These are phyloP conservation scores for Sideroxylon spinosum DNA, from an alignment of 179 eudicot species.

Conservation along the genomic window DNA sequence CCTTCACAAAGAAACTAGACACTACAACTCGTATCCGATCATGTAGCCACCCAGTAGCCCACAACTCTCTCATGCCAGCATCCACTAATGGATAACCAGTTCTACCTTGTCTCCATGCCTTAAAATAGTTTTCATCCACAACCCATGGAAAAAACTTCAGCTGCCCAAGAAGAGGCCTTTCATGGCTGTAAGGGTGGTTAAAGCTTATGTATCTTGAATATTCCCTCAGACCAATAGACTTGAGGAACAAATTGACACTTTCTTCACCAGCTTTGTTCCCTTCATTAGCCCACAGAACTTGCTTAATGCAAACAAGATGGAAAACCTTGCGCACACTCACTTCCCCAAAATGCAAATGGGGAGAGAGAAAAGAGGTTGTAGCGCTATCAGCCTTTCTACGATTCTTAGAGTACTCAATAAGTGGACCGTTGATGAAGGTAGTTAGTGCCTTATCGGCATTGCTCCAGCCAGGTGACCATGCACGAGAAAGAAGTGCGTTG, in stretches of 20 bases:
- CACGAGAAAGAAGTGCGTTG: slow-evolving; percentile 94
- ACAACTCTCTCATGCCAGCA: slow-evolving; percentile 97
- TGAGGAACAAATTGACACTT: slow-evolving; percentile 87
- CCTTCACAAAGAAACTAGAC: slow-evolving; percentile 95
- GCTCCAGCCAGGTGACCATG: slow-evolving; percentile 99
- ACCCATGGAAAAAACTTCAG: slow-evolving; percentile 94
- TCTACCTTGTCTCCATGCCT: slow-evolving; percentile 97
- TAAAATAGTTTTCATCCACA: slow-evolving; percentile 73
- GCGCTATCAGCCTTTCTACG: slow-evolving; percentile 96
- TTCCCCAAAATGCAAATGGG: slow-evolving; percentile 94
- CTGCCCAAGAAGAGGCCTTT: slow-evolving; percentile 87
- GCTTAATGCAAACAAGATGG: slow-evolving; percentile 77
- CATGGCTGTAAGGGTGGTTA: slow-evolving; percentile 90
- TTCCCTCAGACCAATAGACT: slow-evolving; percentile 90
- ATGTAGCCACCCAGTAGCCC: slow-evolving; percentile 99
- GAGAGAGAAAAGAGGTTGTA: slow-evolving; percentile 96
- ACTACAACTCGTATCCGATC: slow-evolving; percentile 96
- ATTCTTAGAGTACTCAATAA: slow-evolving; percentile 76
- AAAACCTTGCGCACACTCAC: slow-evolving; percentile 84
- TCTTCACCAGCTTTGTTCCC: slow-evolving; percentile 85
- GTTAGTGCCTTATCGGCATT: slow-evolving; percentile 86
- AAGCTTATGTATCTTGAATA: slow-evolving; percentile 94
- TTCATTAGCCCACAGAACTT: slow-evolving; percentile 88
- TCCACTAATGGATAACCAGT: slow-evolving; percentile 97
- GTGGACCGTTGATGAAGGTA: slow-evolving; percentile 72